Evolutionary conservation across 345 rosid species (phyloP).

Genomic region (Arabis hirsuta): DNA sequence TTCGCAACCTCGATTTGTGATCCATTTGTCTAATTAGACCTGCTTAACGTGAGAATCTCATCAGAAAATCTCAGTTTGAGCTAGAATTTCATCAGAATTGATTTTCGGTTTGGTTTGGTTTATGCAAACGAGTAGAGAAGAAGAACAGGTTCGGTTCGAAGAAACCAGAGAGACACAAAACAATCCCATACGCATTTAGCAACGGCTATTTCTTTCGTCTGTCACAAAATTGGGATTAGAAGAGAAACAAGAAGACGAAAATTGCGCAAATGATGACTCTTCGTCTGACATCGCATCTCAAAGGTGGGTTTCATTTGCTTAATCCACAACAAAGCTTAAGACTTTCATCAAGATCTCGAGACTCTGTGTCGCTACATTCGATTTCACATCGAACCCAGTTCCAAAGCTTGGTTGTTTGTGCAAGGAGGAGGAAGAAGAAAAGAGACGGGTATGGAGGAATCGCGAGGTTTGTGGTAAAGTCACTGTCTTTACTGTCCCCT

Average conservation of each 20-base stretch:
- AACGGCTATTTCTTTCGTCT: conserved; percentile 39
- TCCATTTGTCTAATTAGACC: neutral
- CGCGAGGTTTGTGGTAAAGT: conserved; percentile 27
- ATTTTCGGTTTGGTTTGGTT: conserved; percentile 2
- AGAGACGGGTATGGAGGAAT: conserved; percentile 6
- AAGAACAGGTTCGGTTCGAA: conserved; percentile 1
- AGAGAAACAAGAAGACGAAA: conserved; percentile 22
- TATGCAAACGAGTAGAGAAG: conserved; percentile 9
- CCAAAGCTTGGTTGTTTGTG: conserved; percentile 40
- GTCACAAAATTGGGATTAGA: conserved; percentile 1
- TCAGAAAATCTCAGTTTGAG: neutral
- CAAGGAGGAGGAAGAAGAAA: conserved; percentile 33
- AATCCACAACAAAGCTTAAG: conserved; percentile 1
- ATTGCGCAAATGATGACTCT: conserved; percentile 34
- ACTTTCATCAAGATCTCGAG: conserved; percentile 27
- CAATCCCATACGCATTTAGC: conserved; percentile 34
- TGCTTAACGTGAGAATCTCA: neutral
- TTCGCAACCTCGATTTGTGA: neutral
- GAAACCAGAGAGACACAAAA: conserved; percentile 13
- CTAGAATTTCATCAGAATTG: neutral
- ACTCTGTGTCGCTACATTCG: conserved; percentile 19
- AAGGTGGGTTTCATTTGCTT: conserved; percentile 9
- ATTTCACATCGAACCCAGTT: conserved; percentile 41
- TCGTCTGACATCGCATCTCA: conserved; percentile 34
- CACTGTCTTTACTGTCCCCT: conserved; percentile 27